Evolutionary conservation across 768 basidiomycete genomes (phyloP), one percentile per base, ranked within the genome.

Genomic region (Suillus subalutaceus): DNA sequence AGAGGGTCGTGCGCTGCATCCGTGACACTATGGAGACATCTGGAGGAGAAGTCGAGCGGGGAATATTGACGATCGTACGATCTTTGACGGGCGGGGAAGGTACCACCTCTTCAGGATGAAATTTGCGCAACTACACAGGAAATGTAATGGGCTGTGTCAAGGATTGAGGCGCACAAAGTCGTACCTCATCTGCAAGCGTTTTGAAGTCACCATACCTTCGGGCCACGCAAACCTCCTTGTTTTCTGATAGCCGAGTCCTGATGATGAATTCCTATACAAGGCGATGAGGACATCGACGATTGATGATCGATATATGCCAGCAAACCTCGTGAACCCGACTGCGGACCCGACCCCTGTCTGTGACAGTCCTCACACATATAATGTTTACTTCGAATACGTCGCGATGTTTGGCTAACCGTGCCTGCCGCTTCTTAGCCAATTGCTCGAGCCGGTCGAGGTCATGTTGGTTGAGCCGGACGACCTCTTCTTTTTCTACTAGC

Each of bases 141-240:
- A 58, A 78, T 64, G 67, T 65, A n/a, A 62, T 16, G 59, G n/a
- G 63, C 12, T n/a, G 18, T 40, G 40, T 61, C 40, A 35, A 43
- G 20, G 30, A 55, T 38, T 18, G 12, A 37, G 13, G 41, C 44
- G 9, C 16, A 5, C 18, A 62, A 40, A 35, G 26, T 74, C 84
- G 26, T 69, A 92, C 96, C 83, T 97, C 94, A 58, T 89, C 85
- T 2, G 90, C 89, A 20, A 99, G 84, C 2, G 94, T 92, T 74
- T 83, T 90, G 77, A 99, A 99, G 76, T 99, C 97, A 8, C 97
- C 97, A 75, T 99, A 96, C 68, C 97, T 85, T 65, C 97, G 85
- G 1, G 94, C 92, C 6, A 99, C 97, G 77, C 88, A 95, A 2
- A 94, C 84, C 69, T 97, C 96, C 3, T 82, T 84, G 68, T 84